Conservation (phyloP, 805 yeast species). For the Ogataea methanolica region DNA sequence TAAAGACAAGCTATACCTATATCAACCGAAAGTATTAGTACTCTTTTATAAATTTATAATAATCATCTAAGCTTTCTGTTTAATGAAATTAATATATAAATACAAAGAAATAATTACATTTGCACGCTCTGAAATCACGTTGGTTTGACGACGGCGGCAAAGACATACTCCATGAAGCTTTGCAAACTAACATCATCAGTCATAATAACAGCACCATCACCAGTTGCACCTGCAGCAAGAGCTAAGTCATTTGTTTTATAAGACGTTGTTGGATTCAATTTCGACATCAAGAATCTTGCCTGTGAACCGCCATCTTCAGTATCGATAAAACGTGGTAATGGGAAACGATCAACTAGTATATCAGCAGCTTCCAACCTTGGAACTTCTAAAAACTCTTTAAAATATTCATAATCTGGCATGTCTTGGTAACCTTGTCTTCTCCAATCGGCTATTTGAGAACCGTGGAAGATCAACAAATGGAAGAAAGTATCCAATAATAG, state of each 20-base stretch:
- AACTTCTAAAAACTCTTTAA: conserved; percentile 53
- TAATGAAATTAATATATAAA: no score
- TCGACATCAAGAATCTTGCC: conserved; percentile 66
- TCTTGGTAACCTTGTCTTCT: conserved; percentile 60
- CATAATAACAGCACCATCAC: conserved; percentile 37
- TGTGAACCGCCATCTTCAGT: conserved; percentile 76
- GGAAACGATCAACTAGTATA: conserved; percentile 60
- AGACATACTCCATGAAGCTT: conserved; percentile 51
- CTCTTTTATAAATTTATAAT: no score
- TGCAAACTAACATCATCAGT: conserved; percentile 61
- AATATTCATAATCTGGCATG: conserved; percentile 52
- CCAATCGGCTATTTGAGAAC: conserved; percentile 65
- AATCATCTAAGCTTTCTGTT: no score
- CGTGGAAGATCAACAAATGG: conserved; percentile 64
- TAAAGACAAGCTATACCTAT: no score
- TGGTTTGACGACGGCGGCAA: conserved; percentile 30
- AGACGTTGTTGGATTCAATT: conserved; percentile 61
- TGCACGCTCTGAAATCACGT: conserved; percentile 2
- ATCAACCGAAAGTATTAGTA: no score
- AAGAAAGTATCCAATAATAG: conserved; percentile 63
- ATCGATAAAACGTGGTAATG: conserved; percentile 67
- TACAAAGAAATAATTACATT: no score
- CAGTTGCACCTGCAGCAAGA: conserved; percentile 21
- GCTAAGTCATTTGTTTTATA: conserved; percentile 34
- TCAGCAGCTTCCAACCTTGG: conserved; percentile 66